These are phyloP conservation scores for Fraxinus albicans DNA, from an alignment of 305 asterid genomes.

Conservation along the genomic window DNA sequence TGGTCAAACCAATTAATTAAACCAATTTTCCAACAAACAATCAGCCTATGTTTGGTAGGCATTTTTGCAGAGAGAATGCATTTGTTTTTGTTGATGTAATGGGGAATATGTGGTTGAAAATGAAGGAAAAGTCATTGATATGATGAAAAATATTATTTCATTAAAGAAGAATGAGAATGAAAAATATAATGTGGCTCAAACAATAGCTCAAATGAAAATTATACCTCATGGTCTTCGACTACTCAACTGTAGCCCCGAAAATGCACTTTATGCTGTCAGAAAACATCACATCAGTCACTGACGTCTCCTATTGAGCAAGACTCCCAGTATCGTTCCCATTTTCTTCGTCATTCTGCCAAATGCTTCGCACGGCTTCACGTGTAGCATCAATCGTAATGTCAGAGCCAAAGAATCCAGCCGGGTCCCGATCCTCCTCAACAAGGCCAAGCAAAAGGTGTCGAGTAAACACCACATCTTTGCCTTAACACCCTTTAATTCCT, in stretches of 20 bases:
- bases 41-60: no score
- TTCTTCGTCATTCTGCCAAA: constrained; percentile 54
- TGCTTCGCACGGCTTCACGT: constrained; percentile 65
- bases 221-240: constrained; percentile 75
- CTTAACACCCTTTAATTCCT: constrained; percentile 58
- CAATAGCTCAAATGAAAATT: constrained; percentile 61
- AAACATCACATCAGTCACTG: constrained; percentile 85
- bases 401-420: constrained; percentile 76
- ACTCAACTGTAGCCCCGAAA: constrained; percentile 94
- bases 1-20: no score
- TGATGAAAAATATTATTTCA: no score
- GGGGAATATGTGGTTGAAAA: no score
- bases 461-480: constrained; percentile 66
- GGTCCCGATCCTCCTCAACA: constrained; percentile 80
- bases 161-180: no score
- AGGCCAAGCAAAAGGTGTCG: constrained; percentile 88
- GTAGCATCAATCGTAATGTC: constrained; percentile 70
- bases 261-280: constrained; percentile 66
- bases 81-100: no score
- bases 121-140: no score
- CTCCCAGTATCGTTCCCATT: constrained; percentile 28
- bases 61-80: no score
- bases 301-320: constrained; percentile 34
- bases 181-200: no score
- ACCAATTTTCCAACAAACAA: constrained; percentile 22